Conservation (phyloP, 345 rosid species). For the Punica granatum region DNA sequence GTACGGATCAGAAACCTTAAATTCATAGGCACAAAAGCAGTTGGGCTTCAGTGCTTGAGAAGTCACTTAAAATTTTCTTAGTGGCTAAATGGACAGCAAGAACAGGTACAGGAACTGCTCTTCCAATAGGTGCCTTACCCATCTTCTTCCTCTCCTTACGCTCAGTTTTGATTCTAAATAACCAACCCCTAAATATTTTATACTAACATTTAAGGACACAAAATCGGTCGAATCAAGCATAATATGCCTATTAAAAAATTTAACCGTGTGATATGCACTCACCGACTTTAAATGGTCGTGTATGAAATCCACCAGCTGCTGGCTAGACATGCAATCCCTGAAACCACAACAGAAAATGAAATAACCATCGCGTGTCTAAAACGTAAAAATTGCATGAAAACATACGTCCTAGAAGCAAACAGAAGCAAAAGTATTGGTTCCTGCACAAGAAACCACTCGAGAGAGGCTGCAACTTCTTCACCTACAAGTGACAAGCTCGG, state of each 20-base stretch:
- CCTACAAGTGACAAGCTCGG: neutral
- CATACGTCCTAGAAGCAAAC: neutral
- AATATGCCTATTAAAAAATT: neutral
- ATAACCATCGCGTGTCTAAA: neutral
- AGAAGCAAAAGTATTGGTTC: neutral
- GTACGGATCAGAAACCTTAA: neutral
- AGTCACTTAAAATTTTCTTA: neutral
- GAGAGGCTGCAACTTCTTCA: neutral
- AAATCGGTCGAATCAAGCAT: neutral
- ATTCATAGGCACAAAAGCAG: neutral
- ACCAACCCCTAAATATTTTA: neutral
- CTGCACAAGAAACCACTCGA: neutral
- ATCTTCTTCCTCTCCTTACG: neutral
- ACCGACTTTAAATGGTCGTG: slow-evolving; percentile 66
- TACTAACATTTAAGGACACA: neutral
- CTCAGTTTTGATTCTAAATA: neutral
- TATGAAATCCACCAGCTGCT: slow-evolving; percentile 83
- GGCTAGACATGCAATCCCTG: slow-evolving; percentile 99
- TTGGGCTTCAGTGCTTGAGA: neutral
- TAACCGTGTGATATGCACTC: slow-evolving; percentile 10
- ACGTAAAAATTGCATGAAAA: neutral
- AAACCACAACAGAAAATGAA: slow-evolving; percentile 14
- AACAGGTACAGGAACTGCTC: no score
- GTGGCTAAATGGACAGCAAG: no score
- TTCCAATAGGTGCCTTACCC: neutral